Conservation (phyloP, 1,284 basidiomycete genomes). For the Apiotrichum veenhuisii region DNA sequence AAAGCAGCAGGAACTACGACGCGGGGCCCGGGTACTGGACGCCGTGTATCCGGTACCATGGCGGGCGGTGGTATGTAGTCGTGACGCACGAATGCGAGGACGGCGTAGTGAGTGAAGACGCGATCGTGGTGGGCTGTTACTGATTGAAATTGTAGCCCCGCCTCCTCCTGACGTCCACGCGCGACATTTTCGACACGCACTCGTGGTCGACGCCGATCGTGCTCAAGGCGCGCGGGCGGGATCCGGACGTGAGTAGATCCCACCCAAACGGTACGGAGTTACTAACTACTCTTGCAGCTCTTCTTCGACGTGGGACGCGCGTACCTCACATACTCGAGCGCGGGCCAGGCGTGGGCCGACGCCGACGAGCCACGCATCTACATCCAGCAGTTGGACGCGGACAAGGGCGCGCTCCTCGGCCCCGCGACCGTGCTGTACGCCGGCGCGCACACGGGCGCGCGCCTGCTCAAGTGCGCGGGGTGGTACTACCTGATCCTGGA, state of each 20-base stretch:
- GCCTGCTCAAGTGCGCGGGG: neutral
- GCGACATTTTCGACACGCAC: constrained; percentile 28
- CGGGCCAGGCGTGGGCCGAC: neutral
- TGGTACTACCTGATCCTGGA: constrained; percentile 31
- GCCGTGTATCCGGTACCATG: neutral
- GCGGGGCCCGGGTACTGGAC: neutral
- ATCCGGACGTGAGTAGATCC: constrained; percentile 26
- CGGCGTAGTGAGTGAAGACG: neutral
- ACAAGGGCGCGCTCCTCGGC: constrained; percentile 14
- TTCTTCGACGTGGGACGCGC: constrained; percentile 30
- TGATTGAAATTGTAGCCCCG: neutral
- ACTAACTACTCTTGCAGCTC: constrained; percentile 10
- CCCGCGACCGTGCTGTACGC: neutral
- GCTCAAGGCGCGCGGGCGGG: constrained; percentile 27
- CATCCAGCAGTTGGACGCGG: constrained; percentile 27
- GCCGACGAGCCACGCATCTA: neutral
- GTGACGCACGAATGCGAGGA: constrained; percentile 1
- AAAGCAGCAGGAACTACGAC: neutral
- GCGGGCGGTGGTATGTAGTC: constrained; percentile 1
- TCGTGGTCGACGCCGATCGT: constrained; percentile 30
- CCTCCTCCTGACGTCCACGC: constrained; percentile 27
- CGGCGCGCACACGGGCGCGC: neutral
- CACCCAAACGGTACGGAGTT: neutral
- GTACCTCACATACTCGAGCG: constrained; percentile 9
- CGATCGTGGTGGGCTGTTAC: constrained; percentile 3